Percentiles rank a stretch among this genome's conserved stretches.
Evolutionary conservation across 257 asterid genomes (phyloP).

Genomic region (Primulina tabacum): DNA sequence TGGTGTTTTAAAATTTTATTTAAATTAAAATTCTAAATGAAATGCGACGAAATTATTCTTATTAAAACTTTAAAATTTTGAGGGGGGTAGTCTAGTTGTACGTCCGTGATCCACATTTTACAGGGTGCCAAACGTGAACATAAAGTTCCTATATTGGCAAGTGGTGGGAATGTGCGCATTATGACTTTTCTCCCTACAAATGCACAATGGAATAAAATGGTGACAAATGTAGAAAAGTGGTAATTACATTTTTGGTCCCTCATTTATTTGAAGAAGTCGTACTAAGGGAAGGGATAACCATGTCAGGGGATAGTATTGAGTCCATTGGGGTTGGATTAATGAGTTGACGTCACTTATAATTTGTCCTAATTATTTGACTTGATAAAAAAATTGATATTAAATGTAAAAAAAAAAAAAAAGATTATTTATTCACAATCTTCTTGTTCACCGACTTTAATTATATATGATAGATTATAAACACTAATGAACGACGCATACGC

Average conservation of each 20-base stretch:
- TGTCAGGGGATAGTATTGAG: slow-evolving; percentile 15
- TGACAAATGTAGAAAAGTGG: slow-evolving; percentile 36
- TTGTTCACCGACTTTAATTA: no score
- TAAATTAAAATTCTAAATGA: no score
- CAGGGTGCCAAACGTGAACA: not conserved
- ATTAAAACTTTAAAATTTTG: no score
- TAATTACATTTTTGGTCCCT: slow-evolving; percentile 22
- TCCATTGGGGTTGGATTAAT: slow-evolving; percentile 4
- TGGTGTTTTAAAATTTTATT: no score
- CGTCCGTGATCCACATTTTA: not conserved
- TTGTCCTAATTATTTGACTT: not conserved
- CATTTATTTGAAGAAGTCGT: not conserved
- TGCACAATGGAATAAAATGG: not conserved
- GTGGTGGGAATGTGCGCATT: not conserved
- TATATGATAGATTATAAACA: no score
- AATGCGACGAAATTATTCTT: no score
- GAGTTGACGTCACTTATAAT: slow-evolving; percentile 16
- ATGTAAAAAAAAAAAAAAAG: no score
- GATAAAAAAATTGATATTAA: not conserved
- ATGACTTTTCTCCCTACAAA: not conserved
- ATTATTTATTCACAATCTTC: no score
- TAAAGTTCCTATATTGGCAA: slow-evolving; percentile 14
- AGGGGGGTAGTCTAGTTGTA: not conserved
- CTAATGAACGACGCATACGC: no score
- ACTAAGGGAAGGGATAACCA: not conserved